Evolutionary conservation across 345 rosid genomes (phyloP).

Genomic region (Psidium friedrichsthalianum): DNA sequence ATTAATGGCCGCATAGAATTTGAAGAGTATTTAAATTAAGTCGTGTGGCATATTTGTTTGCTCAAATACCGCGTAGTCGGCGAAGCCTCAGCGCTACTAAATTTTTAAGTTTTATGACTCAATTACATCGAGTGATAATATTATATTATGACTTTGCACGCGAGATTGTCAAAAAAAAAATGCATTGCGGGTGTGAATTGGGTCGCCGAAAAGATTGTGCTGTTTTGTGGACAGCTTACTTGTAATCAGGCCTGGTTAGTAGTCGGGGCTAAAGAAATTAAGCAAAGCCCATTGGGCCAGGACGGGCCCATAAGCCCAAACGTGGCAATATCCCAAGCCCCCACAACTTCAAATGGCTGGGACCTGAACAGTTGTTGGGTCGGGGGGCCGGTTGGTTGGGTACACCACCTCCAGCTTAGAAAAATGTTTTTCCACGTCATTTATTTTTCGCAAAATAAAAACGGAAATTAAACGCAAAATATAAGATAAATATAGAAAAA

Average conservation of each 20-base stretch:
- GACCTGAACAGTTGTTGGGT: not conserved
- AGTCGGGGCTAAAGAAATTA: not conserved
- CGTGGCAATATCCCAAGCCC: not conserved
- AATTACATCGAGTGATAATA: not conserved
- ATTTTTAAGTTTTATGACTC: not conserved
- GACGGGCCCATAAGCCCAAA: not conserved
- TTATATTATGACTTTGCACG: not conserved
- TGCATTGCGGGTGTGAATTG: no score
- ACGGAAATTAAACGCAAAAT: not conserved
- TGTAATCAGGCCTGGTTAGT: no score
- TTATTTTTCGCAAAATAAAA: no score
- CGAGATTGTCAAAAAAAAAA: no score
- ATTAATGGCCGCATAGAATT: no score
- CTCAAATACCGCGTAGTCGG: not conserved
- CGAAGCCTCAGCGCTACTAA: not conserved
- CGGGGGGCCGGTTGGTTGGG: not conserved
- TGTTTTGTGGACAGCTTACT: not conserved
- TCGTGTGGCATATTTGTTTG: not conserved
- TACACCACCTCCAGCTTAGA: no score
- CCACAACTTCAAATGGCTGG: not conserved
- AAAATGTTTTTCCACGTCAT: no score
- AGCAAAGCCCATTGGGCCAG: not conserved
- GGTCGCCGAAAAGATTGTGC: not conserved
- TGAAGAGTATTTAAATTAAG: not conserved
- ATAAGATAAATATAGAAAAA: not conserved